These are phyloP conservation scores for Phytophthora sp. DNA, from an alignment of 352 stramenopile species.

Conservation along the genomic window DNA sequence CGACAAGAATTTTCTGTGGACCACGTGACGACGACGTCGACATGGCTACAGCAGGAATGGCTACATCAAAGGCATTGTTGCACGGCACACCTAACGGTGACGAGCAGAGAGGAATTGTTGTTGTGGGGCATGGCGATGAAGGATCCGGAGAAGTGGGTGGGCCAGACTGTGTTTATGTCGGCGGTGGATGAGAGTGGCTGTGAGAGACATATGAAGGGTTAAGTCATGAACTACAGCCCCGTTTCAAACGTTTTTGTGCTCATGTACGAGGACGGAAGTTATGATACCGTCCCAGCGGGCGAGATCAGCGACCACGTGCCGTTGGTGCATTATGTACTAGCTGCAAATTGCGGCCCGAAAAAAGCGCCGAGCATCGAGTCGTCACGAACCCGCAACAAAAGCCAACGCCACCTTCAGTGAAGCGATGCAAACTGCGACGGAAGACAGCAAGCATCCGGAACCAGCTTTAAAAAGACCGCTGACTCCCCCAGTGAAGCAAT, in stretches of 20 bases:
- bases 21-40: background rate
- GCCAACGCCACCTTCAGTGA: background rate
- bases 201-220: constrained; percentile 12
- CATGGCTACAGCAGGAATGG: constrained; percentile 12
- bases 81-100: too few relatives aligned
- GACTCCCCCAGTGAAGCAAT: too few relatives aligned
- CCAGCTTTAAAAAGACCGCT: background rate
- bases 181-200: constrained; percentile 10
- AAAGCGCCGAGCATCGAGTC: background rate
- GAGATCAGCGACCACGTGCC: constrained; percentile 28
- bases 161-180: too few relatives aligned
- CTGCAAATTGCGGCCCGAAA: background rate
- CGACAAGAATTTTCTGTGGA: constrained; percentile 26
- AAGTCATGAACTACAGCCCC: constrained; percentile 13
- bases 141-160: too few relatives aligned
- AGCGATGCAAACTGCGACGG: background rate
- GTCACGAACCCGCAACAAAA: background rate
- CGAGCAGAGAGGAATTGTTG: too few relatives aligned
- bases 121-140: too few relatives aligned
- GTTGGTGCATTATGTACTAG: background rate
- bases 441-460: background rate
- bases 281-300: constrained; percentile 5
- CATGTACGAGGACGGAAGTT: constrained; percentile 19
- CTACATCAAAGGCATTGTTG: too few relatives aligned
- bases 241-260: constrained; percentile 3